A percentile compares a stretch with the other conserved stretches of the same genome.
These are phyloP conservation scores for Stenogyne calaminthoides DNA, from an alignment of 305 asterid genomes.

Conservation along the genomic window DNA sequence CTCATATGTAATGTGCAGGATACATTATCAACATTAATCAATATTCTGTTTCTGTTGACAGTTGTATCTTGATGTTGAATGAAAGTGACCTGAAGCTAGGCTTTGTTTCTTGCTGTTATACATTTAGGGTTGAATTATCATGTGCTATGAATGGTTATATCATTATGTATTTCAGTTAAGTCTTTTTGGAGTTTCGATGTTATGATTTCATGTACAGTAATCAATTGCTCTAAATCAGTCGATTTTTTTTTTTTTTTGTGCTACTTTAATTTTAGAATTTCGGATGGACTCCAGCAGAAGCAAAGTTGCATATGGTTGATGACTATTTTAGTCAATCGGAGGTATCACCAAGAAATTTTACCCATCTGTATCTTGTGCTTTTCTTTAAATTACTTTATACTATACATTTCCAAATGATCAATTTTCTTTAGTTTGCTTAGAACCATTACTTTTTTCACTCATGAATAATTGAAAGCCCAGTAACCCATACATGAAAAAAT, in stretches of 20 bases:
- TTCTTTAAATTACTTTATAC: not conserved
- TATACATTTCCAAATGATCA: not conserved
- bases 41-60: conserved; percentile 11
- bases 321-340: conserved; percentile 77
- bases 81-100: not conserved
- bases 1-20: not conserved
- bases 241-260: conserved; percentile 18
- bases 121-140: conserved; percentile 7
- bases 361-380: conserved; percentile 20
- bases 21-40: not conserved
- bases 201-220: not conserved
- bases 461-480: not conserved
- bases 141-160: not conserved
- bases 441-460: not conserved
- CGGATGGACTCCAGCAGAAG: conserved; percentile 95
- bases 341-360: conserved; percentile 47
- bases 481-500: not conserved
- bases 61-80: conserved; percentile 7
- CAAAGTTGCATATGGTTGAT: conserved; percentile 81
- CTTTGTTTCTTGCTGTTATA: conserved; percentile 4
- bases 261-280: conserved; percentile 57
- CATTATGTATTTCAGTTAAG: not conserved
- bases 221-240: conserved; percentile 19
- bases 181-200: not conserved
- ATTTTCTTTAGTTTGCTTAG: conserved; percentile 1